Conservation (phyloP, 805 yeast genomes). For the Clavispora phyllophila region DNA sequence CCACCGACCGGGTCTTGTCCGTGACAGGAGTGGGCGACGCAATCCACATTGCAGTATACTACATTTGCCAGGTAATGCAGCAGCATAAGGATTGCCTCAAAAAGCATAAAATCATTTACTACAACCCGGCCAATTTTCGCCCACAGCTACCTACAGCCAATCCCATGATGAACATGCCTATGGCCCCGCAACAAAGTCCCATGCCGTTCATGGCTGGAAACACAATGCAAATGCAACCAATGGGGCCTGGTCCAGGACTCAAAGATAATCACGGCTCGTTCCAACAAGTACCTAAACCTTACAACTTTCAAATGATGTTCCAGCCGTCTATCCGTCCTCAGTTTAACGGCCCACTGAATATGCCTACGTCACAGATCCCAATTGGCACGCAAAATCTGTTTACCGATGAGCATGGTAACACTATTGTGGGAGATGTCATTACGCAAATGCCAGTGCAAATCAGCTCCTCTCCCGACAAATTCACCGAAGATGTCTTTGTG, state of each 20-base stretch:
- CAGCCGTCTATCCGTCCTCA: constrained; percentile 34
- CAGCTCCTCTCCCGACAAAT: constrained; percentile 41
- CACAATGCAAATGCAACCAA: constrained; percentile 9
- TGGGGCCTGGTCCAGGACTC: constrained; percentile 7
- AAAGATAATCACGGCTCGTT: constrained; percentile 5
- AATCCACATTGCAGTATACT: constrained; percentile 75
- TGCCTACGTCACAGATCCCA: constrained; percentile 2
- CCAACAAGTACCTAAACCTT: constrained; percentile 19
- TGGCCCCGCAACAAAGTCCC: constrained; percentile 15
- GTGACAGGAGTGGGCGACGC: constrained; percentile 83
- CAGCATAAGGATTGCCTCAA: constrained; percentile 52
- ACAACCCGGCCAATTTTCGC: constrained; percentile 49
- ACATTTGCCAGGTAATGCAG: constrained; percentile 61
- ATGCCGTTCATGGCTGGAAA: constrained; percentile 15
- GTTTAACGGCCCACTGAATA: constrained; percentile 10
- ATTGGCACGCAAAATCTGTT: constrained; percentile 27
- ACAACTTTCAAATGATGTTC: constrained; percentile 37
- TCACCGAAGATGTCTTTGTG: constrained; percentile 66
- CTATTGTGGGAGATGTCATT: constrained; percentile 40
- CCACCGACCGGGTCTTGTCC: constrained; percentile 70
- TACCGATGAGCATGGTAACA: constrained; percentile 42
- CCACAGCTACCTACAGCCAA: constrained; percentile 7
- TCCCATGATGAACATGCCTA: constrained; percentile 18
- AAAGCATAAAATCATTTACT: constrained; percentile 50
- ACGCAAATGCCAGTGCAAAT: constrained; percentile 34